Evolutionary conservation across 495 filamentous ascomycete genomes (phyloP), one percentile per base, ranked within the genome.

Genomic region (Parathielavia appendiculata): DNA sequence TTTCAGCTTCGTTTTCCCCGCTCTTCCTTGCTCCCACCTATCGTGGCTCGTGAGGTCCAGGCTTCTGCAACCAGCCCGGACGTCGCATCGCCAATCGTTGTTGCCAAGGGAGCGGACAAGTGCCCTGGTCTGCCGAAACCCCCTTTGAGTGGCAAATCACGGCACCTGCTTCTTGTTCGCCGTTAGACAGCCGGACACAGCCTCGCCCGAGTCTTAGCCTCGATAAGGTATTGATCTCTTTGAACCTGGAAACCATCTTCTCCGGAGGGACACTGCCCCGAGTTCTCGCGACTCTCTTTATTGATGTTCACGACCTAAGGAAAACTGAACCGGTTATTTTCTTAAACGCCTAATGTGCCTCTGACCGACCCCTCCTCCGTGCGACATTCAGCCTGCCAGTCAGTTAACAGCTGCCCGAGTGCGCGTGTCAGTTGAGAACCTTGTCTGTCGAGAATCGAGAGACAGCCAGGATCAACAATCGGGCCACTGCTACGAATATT

Each of bases 111-210:
- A 52, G 32, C 23, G 14, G 32, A 19, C 52, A n/a, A 20, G 12
- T n/a, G 44, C 30, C 45, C 38, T 43, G 52, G 51, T 40, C 51
- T 45, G 46, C 58, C 58, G 51, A n/a, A 60, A 51, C 49, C 38
- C 51, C 48, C 36, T 7, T 32, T 36, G 54, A 51, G 63, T 65
- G 63, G 63, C 66, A 39, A 63, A 55, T 30, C 51, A 38, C 13
- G 17, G 36, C 46, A 60, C 41, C 39, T 51, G 32, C 34, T 40
- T 38, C 19, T 51, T 38, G 63, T 66, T 66, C 61, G 64, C 66
- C 64, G 66, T 66, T 48, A 55, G n/a, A 55, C 59, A 69, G 57
- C 64, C 57, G 62, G 34, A 43, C 56, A 60, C 59, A 59, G 66
- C 61, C 63, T 63, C 59, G 58, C 55, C 44, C 32, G 56, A 46